These are phyloP conservation scores for Xeromyces bisporus DNA, from an alignment of 495 filamentous ascomycete genomes.

Conservation along the genomic window DNA sequence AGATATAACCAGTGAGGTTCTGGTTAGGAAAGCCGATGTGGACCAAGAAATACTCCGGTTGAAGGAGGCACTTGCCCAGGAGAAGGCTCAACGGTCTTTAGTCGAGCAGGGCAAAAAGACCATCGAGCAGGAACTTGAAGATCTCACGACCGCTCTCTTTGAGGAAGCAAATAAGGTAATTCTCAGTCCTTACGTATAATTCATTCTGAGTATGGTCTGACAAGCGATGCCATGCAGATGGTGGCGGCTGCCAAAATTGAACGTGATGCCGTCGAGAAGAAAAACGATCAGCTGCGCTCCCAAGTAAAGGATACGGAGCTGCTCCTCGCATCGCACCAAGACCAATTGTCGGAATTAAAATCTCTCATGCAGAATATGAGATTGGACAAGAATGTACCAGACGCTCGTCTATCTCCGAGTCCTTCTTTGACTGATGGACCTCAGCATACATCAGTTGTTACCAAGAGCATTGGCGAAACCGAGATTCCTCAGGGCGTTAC, in stretches of 20 bases:
- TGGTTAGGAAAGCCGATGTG: conserved; percentile 52
- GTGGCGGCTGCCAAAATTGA: conserved; percentile 64
- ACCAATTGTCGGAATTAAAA: conserved; percentile 84
- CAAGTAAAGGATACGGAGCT: conserved; percentile 71
- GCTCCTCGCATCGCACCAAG: conserved; percentile 77
- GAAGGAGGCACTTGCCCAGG: conserved; percentile 45
- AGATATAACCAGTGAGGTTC: conserved; percentile 50
- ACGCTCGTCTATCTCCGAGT: conserved; percentile 41
- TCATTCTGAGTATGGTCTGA: conserved; percentile 12
- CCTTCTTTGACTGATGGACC: conserved; percentile 46
- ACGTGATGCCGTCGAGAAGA: conserved; percentile 55
- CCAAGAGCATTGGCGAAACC: conserved; percentile 10
- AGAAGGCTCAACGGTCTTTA: conserved; percentile 37
- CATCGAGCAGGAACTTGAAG: conserved; percentile 74
- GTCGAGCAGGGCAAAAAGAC: conserved; percentile 56
- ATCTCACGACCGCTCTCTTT: conserved; percentile 74
- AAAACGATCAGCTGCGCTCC: conserved; percentile 60
- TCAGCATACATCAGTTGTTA: conserved; percentile 7
- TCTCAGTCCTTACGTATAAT: conserved; percentile 1
- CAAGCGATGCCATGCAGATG: conserved; percentile 51
- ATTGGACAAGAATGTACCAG: conserved; percentile 50
- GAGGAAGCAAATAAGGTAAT: conserved; percentile 80
- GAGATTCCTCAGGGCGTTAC: conserved; percentile 5
- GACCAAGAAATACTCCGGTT: conserved; percentile 55
- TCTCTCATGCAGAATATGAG: conserved; percentile 77